phyloP scores from a whole-genome alignment of 345 rosid species.

The Linum tenue region DNA sequence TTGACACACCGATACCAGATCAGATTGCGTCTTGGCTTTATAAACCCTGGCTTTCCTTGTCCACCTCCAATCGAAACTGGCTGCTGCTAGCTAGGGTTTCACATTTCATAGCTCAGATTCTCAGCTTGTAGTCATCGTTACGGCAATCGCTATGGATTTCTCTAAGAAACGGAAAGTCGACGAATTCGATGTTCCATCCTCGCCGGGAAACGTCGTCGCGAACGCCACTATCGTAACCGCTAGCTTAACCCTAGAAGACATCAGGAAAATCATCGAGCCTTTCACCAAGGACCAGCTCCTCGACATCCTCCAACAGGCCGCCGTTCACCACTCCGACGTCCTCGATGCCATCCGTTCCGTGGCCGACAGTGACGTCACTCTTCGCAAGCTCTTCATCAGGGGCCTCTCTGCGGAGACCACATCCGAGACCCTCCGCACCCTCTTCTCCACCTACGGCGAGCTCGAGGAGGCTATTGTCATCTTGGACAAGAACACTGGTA shows the following conservation, averaged over 20 bases:
- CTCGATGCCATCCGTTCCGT: slow-evolving; percentile 25
- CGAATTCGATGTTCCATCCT: slow-evolving; percentile 13
- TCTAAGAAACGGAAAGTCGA: slow-evolving; percentile 25
- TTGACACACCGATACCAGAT: too few relatives aligned
- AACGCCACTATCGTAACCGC: background rate
- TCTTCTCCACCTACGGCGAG: slow-evolving; percentile 22
- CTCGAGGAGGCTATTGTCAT: slow-evolving; percentile 28
- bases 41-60: too few relatives aligned
- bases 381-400: slow-evolving; percentile 13
- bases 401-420: slow-evolving; percentile 14
- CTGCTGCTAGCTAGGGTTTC: background rate
- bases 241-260: slow-evolving; percentile 17
- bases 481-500: slow-evolving; percentile 22
- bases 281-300: slow-evolving; percentile 24
- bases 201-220: background rate
- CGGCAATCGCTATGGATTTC: slow-evolving; percentile 16
- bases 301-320: slow-evolving; percentile 21
- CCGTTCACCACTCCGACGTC: slow-evolving; percentile 19
- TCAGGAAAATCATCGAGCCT: slow-evolving; percentile 21
- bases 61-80: too few relatives aligned
- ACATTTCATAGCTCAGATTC: background rate
- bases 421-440: slow-evolving; percentile 16
- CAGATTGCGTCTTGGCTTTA: too few relatives aligned
- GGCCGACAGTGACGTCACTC: slow-evolving; percentile 5
- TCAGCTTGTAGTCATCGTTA: background rate